Evolutionary conservation across 129 eudicot species (phyloP), one percentile per base, ranked within the genome.

Genomic region (Pulicaria dysenterica): DNA sequence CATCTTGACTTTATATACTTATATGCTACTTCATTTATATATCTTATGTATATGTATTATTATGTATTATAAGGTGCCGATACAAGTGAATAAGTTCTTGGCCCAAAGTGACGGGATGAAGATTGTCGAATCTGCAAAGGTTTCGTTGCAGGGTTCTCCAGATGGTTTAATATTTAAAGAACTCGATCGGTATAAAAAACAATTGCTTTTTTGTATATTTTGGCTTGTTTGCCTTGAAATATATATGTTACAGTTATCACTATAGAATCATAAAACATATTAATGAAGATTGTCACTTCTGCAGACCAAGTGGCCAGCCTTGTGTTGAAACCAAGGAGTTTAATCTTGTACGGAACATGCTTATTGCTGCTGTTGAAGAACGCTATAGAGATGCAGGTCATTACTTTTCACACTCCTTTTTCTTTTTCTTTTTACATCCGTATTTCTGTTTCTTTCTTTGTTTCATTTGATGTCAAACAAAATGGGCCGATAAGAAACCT

Each of bases 371-470:
- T 57, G 84, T 77, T 65, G 99, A 90, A 73, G 99, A 90, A 75
- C 97, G 99, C 45, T 94, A 94, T 56, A 73, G 74, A 64, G 99
- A 90, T 69, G 99, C 99, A 79, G 99, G 96, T 93, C 55, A 13
- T 8, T 76, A 57, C 54, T 36, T 56, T 44, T 50, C 31, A 8
- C n/a, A 10, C 51, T 49, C 1, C 2, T 53, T 10, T 13, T 64
- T 7, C 64, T 41, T 16, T 36, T 16, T 46, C 45, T 54, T 41
- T 48, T 9, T 38, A 15, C 14, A 15, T 48, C 46, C 14, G 14
- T 3, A 1, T n/a, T 8, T 64, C 55, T 17, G 24, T 60, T 14
- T 76, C 19, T 37, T 4, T 37, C 42, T 53, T 46, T 11, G 11
- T 45, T 55, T 19, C 63, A 38, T 69, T 69, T 53, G 74, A 69